Evolutionary conservation across 2,329 filamentous ascomycete genomes (phyloP).

Genomic region (Tympanopsis confertula): DNA sequence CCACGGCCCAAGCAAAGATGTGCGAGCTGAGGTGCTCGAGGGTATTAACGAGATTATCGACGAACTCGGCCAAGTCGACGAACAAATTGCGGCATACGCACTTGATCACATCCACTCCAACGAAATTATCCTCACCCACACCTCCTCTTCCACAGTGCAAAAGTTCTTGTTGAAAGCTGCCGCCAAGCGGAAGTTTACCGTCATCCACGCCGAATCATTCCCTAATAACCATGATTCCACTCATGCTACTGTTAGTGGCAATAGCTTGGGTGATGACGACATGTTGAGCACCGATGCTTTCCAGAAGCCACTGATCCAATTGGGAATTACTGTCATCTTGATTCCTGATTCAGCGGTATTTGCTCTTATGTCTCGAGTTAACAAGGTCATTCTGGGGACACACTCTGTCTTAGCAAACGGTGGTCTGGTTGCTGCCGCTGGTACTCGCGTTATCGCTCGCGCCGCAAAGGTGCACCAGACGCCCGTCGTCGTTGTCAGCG

Average conservation of each 20-base stretch:
- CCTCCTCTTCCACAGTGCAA: slow-evolving; percentile 76
- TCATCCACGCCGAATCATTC: slow-evolving; percentile 68
- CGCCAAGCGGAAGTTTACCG: slow-evolving; percentile 79
- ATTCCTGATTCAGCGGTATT: slow-evolving; percentile 78
- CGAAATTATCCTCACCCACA: slow-evolving; percentile 83
- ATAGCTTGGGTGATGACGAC: slow-evolving; percentile 24
- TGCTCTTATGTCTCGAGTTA: slow-evolving; percentile 88
- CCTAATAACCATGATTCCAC: slow-evolving; percentile 57
- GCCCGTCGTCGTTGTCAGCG: slow-evolving; percentile 78
- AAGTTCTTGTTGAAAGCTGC: slow-evolving; percentile 82
- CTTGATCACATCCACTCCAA: slow-evolving; percentile 88
- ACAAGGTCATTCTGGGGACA: slow-evolving; percentile 86
- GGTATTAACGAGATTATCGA: slow-evolving; percentile 94
- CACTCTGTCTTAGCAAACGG: slow-evolving; percentile 83
- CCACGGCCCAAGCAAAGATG: slow-evolving; percentile 41
- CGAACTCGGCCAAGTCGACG: slow-evolving; percentile 83
- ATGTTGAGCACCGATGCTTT: slow-evolving; percentile 37
- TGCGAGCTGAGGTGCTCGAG: slow-evolving; percentile 83
- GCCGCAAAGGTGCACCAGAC: slow-evolving; percentile 74
- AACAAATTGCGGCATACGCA: slow-evolving; percentile 79
- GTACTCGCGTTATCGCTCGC: slow-evolving; percentile 72
- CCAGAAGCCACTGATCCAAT: slow-evolving; percentile 65
- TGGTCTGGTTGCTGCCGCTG: slow-evolving; percentile 70
- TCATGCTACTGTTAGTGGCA: slow-evolving; percentile 50
- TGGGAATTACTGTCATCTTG: slow-evolving; percentile 72